A percentile compares a stretch with the other conserved stretches of the same genome.
Conservation (phyloP, 805 yeast species). For the Yamadazyma tumulicola region DNA sequence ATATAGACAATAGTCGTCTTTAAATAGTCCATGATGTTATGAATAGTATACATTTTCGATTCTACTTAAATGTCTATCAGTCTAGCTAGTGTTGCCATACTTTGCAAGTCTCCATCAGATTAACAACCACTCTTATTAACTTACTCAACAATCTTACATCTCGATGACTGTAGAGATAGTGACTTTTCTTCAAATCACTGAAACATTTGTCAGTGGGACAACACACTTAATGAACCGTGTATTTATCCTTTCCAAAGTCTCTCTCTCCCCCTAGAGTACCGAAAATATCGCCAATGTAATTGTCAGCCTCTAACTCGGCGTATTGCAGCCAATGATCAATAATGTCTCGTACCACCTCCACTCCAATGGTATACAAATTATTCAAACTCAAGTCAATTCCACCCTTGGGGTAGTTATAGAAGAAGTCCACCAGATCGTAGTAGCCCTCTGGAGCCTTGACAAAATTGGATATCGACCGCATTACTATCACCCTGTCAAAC, state of each 20-base stretch:
- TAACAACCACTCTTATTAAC: too few species aligned
- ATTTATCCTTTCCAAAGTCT: slow-evolving; percentile 32
- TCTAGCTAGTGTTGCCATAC: too few species aligned
- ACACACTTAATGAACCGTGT: slow-evolving; percentile 7
- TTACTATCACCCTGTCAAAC: slow-evolving; percentile 52
- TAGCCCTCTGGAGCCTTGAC: slow-evolving; percentile 43
- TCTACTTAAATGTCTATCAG: too few species aligned
- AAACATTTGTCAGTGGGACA: too few species aligned
- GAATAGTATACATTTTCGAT: too few species aligned
- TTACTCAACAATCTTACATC: too few species aligned
- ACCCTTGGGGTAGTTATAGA: slow-evolving; percentile 48
- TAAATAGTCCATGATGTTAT: too few species aligned
- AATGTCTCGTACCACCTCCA: slow-evolving; percentile 53
- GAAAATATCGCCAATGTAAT: slow-evolving; percentile 60
- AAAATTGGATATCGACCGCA: slow-evolving; percentile 62
- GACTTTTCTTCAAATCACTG: too few species aligned
- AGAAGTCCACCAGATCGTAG: slow-evolving; percentile 44
- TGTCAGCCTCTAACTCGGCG: slow-evolving; percentile 33
- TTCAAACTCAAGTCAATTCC: slow-evolving; percentile 46
- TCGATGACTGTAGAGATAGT: too few species aligned
- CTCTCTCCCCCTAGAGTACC: slow-evolving; percentile 49
- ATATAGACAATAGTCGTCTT: too few species aligned
- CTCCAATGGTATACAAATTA: slow-evolving; percentile 53
- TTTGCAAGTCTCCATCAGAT: too few species aligned
- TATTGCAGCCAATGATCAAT: slow-evolving; percentile 44